Evolutionary conservation across 768 basidiomycete genomes (phyloP).

Genomic region (Plicaturopsis crispa): DNA sequence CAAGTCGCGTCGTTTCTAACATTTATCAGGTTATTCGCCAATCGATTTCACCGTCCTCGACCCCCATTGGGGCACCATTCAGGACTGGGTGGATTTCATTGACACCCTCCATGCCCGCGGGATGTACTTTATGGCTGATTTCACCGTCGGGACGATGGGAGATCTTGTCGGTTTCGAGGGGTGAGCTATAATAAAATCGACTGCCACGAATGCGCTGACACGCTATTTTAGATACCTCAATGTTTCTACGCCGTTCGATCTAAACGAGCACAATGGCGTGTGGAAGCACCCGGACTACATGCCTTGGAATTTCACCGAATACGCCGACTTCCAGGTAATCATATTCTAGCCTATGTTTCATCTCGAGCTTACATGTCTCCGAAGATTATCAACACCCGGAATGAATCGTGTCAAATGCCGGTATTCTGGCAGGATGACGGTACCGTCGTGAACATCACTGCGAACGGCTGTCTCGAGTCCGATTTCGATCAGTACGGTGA

Average conservation of each 20-base stretch:
- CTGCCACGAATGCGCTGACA: constrained; percentile 4
- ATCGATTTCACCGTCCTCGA: constrained; percentile 87
- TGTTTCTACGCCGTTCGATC: constrained; percentile 67
- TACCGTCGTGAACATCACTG: constrained; percentile 45
- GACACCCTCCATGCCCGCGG: constrained; percentile 70
- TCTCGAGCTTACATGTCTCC: too few relatives aligned
- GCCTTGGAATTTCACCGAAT: constrained; percentile 84
- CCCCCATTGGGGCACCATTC: constrained; percentile 84
- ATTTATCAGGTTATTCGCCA: constrained; percentile 74
- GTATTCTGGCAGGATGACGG: constrained; percentile 79
- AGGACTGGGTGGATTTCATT: constrained; percentile 72
- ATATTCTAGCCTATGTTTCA: too few relatives aligned
- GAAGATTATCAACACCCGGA: constrained; percentile 63
- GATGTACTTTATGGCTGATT: constrained; percentile 93
- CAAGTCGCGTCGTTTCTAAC: constrained; percentile 6
- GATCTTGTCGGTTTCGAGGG: constrained; percentile 83
- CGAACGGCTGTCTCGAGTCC: constrained; percentile 67
- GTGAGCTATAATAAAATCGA: too few relatives aligned
- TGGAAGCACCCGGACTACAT: constrained; percentile 73
- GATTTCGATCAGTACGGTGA: constrained; percentile 96
- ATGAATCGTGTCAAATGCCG: constrained; percentile 69
- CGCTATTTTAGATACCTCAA: constrained; percentile 57
- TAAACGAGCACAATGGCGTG: constrained; percentile 62
- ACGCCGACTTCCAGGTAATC: constrained; percentile 74
- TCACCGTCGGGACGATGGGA: constrained; percentile 89